Percentiles rank a stretch among this genome's conserved stretches.
phyloP scores from a whole-genome alignment of 2,329 filamentous ascomycete genomes.

The Xylariaceae sp. region DNA sequence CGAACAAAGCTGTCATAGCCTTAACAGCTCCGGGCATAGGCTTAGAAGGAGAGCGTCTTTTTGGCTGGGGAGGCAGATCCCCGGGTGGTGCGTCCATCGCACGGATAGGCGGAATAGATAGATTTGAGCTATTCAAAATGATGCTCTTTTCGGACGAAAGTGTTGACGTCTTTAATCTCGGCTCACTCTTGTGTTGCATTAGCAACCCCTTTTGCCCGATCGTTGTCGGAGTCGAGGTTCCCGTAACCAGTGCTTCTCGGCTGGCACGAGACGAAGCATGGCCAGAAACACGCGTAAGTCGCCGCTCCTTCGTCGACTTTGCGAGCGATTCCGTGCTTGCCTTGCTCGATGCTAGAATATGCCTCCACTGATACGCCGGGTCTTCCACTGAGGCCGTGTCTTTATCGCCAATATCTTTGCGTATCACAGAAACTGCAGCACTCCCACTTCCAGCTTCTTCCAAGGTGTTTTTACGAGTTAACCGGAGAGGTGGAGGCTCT shows the following conservation, averaged over 20 bases:
- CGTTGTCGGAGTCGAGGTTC: slow-evolving; percentile 7
- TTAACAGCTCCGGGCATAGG: slow-evolving; percentile 37
- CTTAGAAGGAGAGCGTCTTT: slow-evolving; percentile 24
- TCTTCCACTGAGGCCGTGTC: not conserved
- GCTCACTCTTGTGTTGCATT: slow-evolving; percentile 10
- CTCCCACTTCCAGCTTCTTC: not conserved
- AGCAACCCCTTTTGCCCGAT: slow-evolving; percentile 22
- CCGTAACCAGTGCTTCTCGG: slow-evolving; percentile 11
- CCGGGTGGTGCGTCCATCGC: not conserved
- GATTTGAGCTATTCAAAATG: slow-evolving; percentile 2
- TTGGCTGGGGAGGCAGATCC: not conserved
- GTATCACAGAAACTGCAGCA: not conserved
- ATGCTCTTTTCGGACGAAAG: slow-evolving; percentile 17
- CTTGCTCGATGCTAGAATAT: slow-evolving; percentile 19
- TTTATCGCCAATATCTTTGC: not conserved
- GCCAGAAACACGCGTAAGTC: slow-evolving; percentile 19
- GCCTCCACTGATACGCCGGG: slow-evolving; percentile 21
- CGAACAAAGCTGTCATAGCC: slow-evolving; percentile 50
- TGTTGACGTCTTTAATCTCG: slow-evolving; percentile 12
- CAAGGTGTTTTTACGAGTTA: not conserved
- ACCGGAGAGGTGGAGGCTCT: not conserved
- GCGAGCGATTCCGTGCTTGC: slow-evolving; percentile 26
- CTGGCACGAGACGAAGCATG: slow-evolving; percentile 11
- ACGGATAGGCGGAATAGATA: not conserved
- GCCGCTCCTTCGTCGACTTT: slow-evolving; percentile 24